A percentile compares a stretch with the other conserved stretches of the same genome.
Evolutionary conservation across 176 grass and related monocot genomes (phyloP).

Genomic region (Oryza longistaminata): DNA sequence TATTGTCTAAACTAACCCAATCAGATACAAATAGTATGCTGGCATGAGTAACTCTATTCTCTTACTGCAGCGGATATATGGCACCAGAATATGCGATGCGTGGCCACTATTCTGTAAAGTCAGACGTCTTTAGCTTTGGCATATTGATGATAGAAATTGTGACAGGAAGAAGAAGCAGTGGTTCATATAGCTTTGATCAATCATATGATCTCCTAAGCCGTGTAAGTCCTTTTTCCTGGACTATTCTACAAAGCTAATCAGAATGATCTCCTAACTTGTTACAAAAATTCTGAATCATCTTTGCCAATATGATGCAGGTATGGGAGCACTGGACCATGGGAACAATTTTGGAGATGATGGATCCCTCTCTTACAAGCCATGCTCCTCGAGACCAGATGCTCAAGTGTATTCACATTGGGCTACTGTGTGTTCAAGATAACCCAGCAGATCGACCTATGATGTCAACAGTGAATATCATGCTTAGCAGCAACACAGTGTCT

Average conservation of each 20-base stretch:
- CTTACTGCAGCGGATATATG: conserved; percentile 47
- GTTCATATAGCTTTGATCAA: conserved; percentile 29
- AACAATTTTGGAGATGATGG: conserved; percentile 41
- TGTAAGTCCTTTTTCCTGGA: conserved; percentile 21
- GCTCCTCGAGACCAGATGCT: conserved; percentile 41
- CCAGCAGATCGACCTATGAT: conserved; percentile 54
- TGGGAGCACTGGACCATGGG: conserved; percentile 61
- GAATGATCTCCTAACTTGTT: no score
- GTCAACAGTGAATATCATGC: conserved; percentile 62
- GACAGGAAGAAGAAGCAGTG: conserved; percentile 56
- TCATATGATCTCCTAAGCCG: conserved; percentile 49
- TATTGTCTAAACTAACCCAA: neutral
- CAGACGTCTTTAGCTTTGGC: conserved; percentile 66
- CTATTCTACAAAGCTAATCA: neutral
- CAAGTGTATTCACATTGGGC: conserved; percentile 48
- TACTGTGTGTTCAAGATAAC: conserved; percentile 74
- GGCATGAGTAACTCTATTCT: neutral
- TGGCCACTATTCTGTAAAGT: conserved; percentile 66
- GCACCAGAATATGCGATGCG: conserved; percentile 60
- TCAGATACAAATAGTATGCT: neutral
- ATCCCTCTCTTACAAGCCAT: conserved; percentile 34
- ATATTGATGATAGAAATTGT: conserved; percentile 70
- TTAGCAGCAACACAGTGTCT: conserved; percentile 47
- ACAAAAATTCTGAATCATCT: neutral
- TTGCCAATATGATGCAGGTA: conserved; percentile 34